Percentiles rank a stretch among this genome's conserved stretches.
Evolutionary conservation across 352 stramenopile genomes (phyloP).

Genomic region (Phytophthora pluvialis): DNA sequence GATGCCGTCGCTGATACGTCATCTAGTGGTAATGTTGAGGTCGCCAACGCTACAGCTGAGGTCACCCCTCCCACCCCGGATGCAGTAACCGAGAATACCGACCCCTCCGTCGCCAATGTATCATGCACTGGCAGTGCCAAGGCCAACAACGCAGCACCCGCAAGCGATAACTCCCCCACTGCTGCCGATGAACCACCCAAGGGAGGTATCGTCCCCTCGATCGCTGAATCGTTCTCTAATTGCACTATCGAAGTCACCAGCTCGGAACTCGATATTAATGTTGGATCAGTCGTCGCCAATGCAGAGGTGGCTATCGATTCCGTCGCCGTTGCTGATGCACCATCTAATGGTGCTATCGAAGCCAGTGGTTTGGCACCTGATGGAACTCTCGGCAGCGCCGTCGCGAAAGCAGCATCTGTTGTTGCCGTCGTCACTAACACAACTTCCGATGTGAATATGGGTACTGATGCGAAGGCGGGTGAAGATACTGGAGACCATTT

Average conservation of each 20-base stretch:
- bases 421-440: not conserved
- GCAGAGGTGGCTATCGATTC: not conserved
- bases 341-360: constrained; percentile 4
- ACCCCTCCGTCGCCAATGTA: not conserved
- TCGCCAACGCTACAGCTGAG: not conserved
- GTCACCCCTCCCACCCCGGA: not conserved
- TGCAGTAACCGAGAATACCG: not conserved
- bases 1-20: constrained; percentile 2
- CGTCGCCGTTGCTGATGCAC: not conserved
- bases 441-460: not conserved
- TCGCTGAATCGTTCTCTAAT: not conserved
- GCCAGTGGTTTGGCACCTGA: not conserved
- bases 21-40: not conserved
- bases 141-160: not conserved
- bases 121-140: not conserved
- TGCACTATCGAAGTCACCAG: constrained; percentile 1
- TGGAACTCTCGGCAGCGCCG: not conserved
- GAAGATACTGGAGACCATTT: not conserved
- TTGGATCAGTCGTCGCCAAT: not conserved
- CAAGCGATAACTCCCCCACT: not conserved
- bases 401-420: not conserved
- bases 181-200: constrained; percentile 1
- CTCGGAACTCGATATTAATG: not conserved
- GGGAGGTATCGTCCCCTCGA: not conserved
- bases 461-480: not conserved